Conservation (phyloP, 2,329 filamentous ascomycete genomes). For the Aureobasidium sp. region DNA sequence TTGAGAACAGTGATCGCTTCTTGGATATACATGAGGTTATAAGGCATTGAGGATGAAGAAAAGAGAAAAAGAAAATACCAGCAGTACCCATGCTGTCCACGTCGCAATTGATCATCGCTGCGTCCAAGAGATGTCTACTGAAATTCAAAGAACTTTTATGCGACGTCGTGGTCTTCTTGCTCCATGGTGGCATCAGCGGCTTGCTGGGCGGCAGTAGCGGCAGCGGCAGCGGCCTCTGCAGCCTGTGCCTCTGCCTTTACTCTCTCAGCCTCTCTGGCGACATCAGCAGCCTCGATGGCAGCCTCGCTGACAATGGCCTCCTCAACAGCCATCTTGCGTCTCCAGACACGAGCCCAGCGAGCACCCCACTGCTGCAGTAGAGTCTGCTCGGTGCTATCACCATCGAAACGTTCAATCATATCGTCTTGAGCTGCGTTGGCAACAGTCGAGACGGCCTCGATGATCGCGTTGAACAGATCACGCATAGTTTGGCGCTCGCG, state of each 20-base stretch:
- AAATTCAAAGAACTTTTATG: background rate
- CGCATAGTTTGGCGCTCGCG: conserved; percentile 69
- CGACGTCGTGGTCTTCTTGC: conserved; percentile 6
- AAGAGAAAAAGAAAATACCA: background rate
- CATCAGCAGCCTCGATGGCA: conserved; percentile 41
- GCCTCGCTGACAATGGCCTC: conserved; percentile 61
- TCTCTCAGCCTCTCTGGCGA: conserved; percentile 10
- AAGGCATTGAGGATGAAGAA: background rate
- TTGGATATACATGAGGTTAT: background rate
- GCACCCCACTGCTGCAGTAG: conserved; percentile 73
- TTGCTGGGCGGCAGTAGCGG: background rate
- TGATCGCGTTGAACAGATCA: conserved; percentile 71
- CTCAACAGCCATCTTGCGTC: conserved; percentile 75
- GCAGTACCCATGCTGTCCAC: background rate
- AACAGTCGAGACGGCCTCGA: conserved; percentile 68
- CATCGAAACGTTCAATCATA: conserved; percentile 62
- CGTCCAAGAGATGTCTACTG: background rate
- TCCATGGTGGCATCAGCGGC: background rate
- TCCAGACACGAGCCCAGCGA: conserved; percentile 80
- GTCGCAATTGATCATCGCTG: background rate
- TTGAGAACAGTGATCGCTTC: background rate
- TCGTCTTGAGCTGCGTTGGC: conserved; percentile 67
- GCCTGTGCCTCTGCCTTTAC: conserved; percentile 4
- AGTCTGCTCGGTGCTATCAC: conserved; percentile 51
- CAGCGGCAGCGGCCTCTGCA: background rate